Evolutionary conservation across 306 rosid genomes (phyloP).

Genomic region (Sicyos baderoa): DNA sequence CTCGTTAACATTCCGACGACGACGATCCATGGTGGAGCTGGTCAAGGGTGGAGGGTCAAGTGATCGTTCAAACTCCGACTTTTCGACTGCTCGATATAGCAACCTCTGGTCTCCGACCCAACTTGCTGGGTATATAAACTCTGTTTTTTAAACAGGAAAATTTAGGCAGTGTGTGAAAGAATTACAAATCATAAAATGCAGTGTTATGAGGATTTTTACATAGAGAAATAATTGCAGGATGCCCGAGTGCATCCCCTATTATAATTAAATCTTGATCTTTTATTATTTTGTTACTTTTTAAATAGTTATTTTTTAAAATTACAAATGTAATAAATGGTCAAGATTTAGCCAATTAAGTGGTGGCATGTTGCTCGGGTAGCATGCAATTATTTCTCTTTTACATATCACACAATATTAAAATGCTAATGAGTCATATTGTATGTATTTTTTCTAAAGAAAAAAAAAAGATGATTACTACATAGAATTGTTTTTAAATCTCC

Average conservation of each 20-base stretch:
- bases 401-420: background rate
- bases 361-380: no score
- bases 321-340: no score
- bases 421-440: background rate
- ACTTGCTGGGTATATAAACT: constrained; percentile 73
- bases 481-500: no score
- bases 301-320: no score
- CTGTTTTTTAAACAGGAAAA: constrained; percentile 25
- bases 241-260: no score
- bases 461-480: no score
- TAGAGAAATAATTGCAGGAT: no score
- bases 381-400: no score
- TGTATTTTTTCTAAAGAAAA: background rate
- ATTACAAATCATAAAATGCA: background rate
- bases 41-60: constrained; percentile 68
- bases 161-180: background rate
- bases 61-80: constrained; percentile 52
- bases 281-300: no score
- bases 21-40: constrained; percentile 22
- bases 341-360: no score
- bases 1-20: constrained; percentile 42
- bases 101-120: constrained; percentile 96
- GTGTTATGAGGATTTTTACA: background rate
- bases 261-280: no score
- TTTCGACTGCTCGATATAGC: constrained; percentile 66